These are phyloP conservation scores for Huntiella decipiens DNA, from an alignment of 2,329 filamentous ascomycete genomes.

Conservation along the genomic window DNA sequence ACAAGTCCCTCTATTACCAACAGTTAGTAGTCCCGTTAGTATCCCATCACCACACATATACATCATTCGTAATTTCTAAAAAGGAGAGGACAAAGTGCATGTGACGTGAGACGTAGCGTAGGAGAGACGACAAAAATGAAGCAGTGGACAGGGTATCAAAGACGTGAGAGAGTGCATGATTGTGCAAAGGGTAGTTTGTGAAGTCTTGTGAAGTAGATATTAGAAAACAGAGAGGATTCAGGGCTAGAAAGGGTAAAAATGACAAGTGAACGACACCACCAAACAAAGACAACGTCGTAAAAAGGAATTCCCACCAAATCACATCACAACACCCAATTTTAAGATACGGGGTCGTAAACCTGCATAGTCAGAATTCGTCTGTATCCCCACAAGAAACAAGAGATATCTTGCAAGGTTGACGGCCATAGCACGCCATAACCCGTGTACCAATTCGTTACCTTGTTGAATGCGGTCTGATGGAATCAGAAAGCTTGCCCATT, in stretches of 20 bases:
- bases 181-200: constrained; percentile 1
- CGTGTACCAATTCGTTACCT: no score
- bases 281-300: not conserved
- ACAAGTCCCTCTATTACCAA: no score
- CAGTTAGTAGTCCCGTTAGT: no score
- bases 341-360: no score
- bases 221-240: constrained; percentile 2
- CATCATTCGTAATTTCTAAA: not conserved
- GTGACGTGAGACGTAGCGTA: not conserved
- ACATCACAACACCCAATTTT: no score
- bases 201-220: constrained; percentile 1
- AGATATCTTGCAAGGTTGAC: no score
- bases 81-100: not conserved
- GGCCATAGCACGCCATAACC: no score
- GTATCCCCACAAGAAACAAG: no score
- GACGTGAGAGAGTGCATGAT: constrained; percentile 1
- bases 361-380: no score
- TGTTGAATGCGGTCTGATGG: no score
- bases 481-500: no score
- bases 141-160: constrained; percentile 2
- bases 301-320: no score
- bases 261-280: not conserved
- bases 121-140: not conserved
- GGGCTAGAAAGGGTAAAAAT: constrained; percentile 1
- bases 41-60: not conserved